Evolutionary conservation across 129 eudicot genomes (phyloP), one percentile per base, ranked within the genome.

Genomic region (Lactuca saligna): DNA sequence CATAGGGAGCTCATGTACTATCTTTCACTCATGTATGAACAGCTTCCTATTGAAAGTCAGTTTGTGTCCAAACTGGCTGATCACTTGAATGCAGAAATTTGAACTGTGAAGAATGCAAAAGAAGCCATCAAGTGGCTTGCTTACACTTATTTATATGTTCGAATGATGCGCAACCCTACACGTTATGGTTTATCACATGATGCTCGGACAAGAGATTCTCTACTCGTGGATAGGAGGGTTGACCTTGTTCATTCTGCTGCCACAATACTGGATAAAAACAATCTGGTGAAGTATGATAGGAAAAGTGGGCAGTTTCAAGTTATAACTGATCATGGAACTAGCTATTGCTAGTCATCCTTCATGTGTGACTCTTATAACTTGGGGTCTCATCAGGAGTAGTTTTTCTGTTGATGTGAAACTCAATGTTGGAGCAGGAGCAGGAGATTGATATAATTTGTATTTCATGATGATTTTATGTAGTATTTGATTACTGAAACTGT

Each of bases 201-300:
- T 79, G 85, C 80, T 68, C 78, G 82, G 66, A 46, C 46, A 2
- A 72, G 55, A 57, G 95, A 89, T 70, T 57, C 60, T 15, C 48
- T 82, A 51, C 69, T 89, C 71, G 88, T 74, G 54, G 96, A 90
- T 14, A 77, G 98, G 65, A 82, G 98, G 79, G 92, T 95, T 66
- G 95, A 93, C 82, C 75, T 93, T 87, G 98, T 93, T 61, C 96
- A 92, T 89, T 82, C 98, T 48, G 95, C 98, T 4, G 98, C 98
- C 5, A 86, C 88, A 12, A 25, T 85, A 66, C 56, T 92, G 82
- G 97, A 89, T 68, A 89, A 89, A 72, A 93, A 88, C 72, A 92
- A 86, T 72, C 78, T 92, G 84, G 83, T 89, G 34, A 86, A 86
- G 82, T 92, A 92, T 79, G 98, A 92, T 61, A 74, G 96, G 65